These are phyloP conservation scores for Gastrolobium villosum DNA, from an alignment of 306 rosid species.

Conservation along the genomic window DNA sequence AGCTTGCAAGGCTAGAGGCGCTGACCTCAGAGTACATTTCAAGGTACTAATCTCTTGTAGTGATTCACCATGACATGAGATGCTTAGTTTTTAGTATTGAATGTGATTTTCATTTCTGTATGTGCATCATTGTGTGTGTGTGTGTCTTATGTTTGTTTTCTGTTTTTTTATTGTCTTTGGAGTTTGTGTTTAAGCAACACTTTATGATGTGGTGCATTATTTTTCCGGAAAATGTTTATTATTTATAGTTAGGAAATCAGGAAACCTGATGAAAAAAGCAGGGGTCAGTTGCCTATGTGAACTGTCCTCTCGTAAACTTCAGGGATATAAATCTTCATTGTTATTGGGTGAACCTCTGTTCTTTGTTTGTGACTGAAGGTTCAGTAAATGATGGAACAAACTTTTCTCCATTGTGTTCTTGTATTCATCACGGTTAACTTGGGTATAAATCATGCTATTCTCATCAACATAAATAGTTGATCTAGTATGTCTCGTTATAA, in stretches of 20 bases:
- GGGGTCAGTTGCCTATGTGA: constrained; percentile 58
- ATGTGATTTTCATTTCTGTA: neutral
- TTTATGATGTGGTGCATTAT: too few relatives aligned
- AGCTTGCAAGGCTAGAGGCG: constrained; percentile 98
- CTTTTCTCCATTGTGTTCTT: neutral
- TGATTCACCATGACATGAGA: neutral
- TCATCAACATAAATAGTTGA: neutral
- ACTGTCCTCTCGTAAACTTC: constrained; percentile 60
- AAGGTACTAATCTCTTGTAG: constrained; percentile 60
- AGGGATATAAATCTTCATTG: constrained; percentile 62
- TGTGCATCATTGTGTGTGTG: too few relatives aligned
- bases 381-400: constrained; percentile 62
- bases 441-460: neutral
- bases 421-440: neutral
- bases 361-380: constrained; percentile 56
- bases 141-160: too few relatives aligned
- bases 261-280: constrained; percentile 48
- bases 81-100: neutral
- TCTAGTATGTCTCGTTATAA: neutral
- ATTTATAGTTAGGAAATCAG: too few relatives aligned
- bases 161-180: too few relatives aligned
- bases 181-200: too few relatives aligned
- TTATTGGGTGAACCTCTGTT: constrained; percentile 81
- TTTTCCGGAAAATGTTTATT: too few relatives aligned
- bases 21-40: constrained; percentile 92